Conservation (phyloP, 75 land plant genomes). For the Azolla pinnata region DNA sequence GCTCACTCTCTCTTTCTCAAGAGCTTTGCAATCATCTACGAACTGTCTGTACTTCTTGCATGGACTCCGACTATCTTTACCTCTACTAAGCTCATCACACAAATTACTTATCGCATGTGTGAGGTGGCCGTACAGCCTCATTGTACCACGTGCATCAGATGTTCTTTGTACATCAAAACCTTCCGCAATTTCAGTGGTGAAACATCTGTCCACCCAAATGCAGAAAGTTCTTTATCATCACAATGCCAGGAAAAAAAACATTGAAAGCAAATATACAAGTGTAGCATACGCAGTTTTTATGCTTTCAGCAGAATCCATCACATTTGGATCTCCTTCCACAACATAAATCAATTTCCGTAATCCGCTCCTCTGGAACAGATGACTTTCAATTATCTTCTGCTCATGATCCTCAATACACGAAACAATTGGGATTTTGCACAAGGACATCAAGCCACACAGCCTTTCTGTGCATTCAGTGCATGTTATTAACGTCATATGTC, state of each 20-base stretch:
- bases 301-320: conserved; percentile 68
- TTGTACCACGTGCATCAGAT: conserved; percentile 54
- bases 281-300: conserved; percentile 82
- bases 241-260: conserved; percentile 1
- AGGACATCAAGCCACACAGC: too few species aligned
- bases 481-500: not conserved
- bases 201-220: conserved; percentile 40
- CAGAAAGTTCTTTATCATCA: not conserved
- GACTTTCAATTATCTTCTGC: too few species aligned
- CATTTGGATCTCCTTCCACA: conserved; percentile 86
- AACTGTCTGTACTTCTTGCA: conserved; percentile 63
- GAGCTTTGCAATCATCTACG: conserved; percentile 50
- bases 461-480: too few species aligned
- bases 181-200: conserved; percentile 90
- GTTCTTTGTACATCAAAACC: conserved; percentile 96
- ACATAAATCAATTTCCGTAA: conserved; percentile 71
- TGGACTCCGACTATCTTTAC: conserved; percentile 8
- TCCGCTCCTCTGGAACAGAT: conserved; percentile 81
- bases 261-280: not conserved
- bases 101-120: conserved; percentile 54
- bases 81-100: conserved; percentile 30
- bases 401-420: too few species aligned
- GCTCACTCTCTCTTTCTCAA: conserved; percentile 69
- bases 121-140: conserved; percentile 63
- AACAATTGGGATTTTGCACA: too few species aligned